These are phyloP conservation scores for Calophaca sinica DNA, from an alignment of 306 rosid species.

Conservation along the genomic window DNA sequence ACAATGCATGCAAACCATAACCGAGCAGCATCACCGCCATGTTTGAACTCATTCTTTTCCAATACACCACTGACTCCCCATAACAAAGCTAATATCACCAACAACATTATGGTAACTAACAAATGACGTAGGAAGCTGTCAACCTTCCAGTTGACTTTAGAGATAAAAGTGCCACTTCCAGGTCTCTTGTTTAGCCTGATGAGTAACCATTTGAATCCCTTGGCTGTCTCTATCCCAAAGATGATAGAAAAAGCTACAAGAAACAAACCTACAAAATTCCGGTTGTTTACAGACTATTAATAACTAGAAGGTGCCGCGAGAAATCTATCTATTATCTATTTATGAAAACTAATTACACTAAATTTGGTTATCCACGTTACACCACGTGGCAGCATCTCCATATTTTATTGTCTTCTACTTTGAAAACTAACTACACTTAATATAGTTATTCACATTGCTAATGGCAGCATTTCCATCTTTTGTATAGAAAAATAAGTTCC, in stretches of 20 bases:
- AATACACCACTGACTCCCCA: neutral
- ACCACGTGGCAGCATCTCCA: no score
- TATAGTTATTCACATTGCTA: no score
- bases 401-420: no score
- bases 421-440: no score
- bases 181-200: neutral
- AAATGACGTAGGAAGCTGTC: neutral
- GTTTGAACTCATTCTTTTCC: neutral
- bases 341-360: no score
- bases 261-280: neutral
- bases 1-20: neutral
- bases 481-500: no score
- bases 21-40: neutral
- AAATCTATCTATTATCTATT: no score
- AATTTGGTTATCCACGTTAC: no score
- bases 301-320: no score
- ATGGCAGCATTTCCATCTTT: no score
- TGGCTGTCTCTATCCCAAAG: neutral
- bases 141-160: neutral
- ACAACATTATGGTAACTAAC: neutral
- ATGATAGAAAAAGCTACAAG: constrained; percentile 1
- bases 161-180: neutral
- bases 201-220: neutral
- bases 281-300: no score
- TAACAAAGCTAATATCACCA: neutral